A percentile compares a stretch with the other conserved stretches of the same genome.
Evolutionary conservation across 176 grass and related monocot genomes (phyloP).

Genomic region (Phragmites australis): DNA sequence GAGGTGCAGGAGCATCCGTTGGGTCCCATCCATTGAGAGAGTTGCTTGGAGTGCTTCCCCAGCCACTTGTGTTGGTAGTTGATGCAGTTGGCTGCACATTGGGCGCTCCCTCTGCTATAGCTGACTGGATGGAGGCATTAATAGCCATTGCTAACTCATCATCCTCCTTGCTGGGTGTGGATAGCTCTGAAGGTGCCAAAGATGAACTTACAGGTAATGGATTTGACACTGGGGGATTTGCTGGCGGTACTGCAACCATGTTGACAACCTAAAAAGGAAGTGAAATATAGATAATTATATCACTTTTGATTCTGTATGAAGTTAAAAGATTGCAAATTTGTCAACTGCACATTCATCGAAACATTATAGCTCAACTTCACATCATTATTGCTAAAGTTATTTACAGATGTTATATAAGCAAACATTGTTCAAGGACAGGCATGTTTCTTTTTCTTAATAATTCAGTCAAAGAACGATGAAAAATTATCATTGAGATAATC

Average conservation of each 20-base stretch:
- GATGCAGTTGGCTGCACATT: constrained; percentile 48
- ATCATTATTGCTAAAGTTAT: background rate
- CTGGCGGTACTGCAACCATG: constrained; percentile 40
- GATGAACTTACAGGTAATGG: constrained; percentile 34
- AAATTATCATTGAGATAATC: background rate
- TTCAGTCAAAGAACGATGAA: background rate
- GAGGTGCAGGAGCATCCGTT: constrained; percentile 16
- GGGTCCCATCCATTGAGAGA: constrained; percentile 73
- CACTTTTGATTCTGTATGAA: constrained; percentile 5
- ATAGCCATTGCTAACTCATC: constrained; percentile 83
- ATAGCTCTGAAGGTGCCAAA: constrained; percentile 32
- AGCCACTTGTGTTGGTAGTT: constrained; percentile 45
- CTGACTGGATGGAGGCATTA: constrained; percentile 86
- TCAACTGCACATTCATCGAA: background rate
- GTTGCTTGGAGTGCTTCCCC: constrained; percentile 49
- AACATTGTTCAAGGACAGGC: background rate
- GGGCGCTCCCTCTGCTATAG: constrained; percentile 79
- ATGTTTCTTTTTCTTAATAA: background rate
- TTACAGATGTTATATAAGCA: constrained; percentile 1
- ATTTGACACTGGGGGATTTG: constrained; percentile 27
- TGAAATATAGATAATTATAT: background rate
- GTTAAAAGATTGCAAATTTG: background rate
- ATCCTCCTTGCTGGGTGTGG: constrained; percentile 63
- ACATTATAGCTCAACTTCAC: background rate
- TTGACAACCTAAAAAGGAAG: constrained; percentile 45